These are phyloP conservation scores for Trypanosoma congolense DNA, from an alignment of 208 protist genomes.

Conservation along the genomic window DNA sequence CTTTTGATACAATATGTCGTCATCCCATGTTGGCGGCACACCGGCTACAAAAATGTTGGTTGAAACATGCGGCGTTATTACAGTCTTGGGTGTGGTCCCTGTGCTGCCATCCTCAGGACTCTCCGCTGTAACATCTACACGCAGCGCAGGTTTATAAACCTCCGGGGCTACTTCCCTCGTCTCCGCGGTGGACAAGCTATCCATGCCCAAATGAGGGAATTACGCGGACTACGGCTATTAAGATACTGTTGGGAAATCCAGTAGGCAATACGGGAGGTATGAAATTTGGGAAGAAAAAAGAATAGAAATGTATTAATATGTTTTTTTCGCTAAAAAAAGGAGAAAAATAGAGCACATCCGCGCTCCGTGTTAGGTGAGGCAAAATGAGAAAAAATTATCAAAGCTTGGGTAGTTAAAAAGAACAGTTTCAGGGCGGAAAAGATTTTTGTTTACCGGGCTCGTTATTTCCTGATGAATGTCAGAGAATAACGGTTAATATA, in stretches of 20 bases:
- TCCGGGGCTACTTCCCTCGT: neutral
- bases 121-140: conserved; percentile 54
- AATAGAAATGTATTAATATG: conserved; percentile 4
- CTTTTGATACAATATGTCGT: conserved; percentile 52
- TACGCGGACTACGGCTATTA: too few species aligned
- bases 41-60: conserved; percentile 90
- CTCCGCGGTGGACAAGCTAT: conserved; percentile 3
- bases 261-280: neutral
- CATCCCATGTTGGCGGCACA: conserved; percentile 73
- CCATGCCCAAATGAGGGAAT: conserved; percentile 5
- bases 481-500: too few species aligned
- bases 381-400: too few species aligned
- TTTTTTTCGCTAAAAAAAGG: conserved; percentile 7
- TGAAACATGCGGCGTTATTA: conserved; percentile 67
- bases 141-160: conserved; percentile 66
- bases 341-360: neutral
- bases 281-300: conserved; percentile 14
- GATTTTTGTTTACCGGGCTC: too few species aligned
- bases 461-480: too few species aligned
- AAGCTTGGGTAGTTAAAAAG: too few species aligned
- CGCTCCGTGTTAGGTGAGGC: too few species aligned
- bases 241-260: too few species aligned
- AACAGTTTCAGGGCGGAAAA: too few species aligned
- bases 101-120: conserved; percentile 16
- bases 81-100: conserved; percentile 35